A percentile compares a stretch with the other conserved stretches of the same genome.
Evolutionary conservation across 2,329 filamentous ascomycete genomes (phyloP).

Genomic region (Trichoderma breve): DNA sequence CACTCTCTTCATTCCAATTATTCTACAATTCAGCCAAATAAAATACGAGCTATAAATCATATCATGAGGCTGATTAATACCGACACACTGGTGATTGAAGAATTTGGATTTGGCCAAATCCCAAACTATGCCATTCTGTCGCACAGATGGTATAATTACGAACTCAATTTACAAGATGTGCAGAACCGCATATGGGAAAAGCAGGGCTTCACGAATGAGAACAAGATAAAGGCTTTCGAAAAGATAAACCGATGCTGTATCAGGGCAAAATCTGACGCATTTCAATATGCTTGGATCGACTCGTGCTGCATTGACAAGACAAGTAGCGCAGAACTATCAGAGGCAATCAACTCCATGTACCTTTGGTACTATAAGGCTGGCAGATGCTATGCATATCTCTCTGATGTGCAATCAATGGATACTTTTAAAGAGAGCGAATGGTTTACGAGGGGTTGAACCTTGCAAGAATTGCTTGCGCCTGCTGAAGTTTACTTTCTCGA

Average conservation of each 20-base stretch:
- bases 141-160: neutral
- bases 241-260: neutral
- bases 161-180: neutral
- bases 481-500: neutral
- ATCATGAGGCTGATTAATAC: neutral
- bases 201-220: neutral
- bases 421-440: neutral
- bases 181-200: neutral
- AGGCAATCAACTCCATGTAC: slow-evolving; percentile 11
- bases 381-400: neutral
- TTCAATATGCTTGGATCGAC: neutral
- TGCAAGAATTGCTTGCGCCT: slow-evolving; percentile 4
- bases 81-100: neutral
- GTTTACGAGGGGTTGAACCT: neutral
- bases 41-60: neutral
- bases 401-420: neutral
- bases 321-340: neutral
- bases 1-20: neutral
- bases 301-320: neutral
- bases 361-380: neutral
- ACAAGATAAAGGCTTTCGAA: neutral
- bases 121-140: slow-evolving; percentile 3
- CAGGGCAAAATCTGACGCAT: neutral
- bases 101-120: neutral
- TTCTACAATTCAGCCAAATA: neutral